Evolutionary conservation across 768 basidiomycete species (phyloP).

Genomic region (Butyriboletus loyo): DNA sequence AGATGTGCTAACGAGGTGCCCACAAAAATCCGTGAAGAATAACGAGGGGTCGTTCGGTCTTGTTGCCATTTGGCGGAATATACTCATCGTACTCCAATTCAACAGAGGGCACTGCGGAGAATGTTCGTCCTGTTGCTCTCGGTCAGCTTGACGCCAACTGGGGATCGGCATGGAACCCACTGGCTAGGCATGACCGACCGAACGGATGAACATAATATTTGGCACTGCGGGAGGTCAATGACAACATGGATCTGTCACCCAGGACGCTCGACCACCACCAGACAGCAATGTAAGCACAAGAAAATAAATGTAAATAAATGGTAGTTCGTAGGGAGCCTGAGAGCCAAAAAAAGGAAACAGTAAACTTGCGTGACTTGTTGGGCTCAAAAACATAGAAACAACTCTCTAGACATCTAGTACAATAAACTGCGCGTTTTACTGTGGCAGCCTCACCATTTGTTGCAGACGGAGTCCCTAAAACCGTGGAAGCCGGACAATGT

Average conservation of each 20-base stretch:
- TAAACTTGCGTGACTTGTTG: too few species aligned
- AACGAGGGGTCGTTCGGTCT: constrained; percentile 43
- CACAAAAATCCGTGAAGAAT: constrained; percentile 68
- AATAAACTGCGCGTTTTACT: too few species aligned
- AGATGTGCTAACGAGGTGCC: constrained; percentile 17
- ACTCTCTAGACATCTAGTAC: too few species aligned
- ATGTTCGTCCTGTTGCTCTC: constrained; percentile 18
- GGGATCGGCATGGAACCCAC: not conserved
- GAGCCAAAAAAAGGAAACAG: too few species aligned
- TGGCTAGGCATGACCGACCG: not conserved
- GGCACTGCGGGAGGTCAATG: not conserved
- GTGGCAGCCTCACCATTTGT: too few species aligned
- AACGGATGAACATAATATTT: not conserved
- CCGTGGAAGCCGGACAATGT: too few species aligned
- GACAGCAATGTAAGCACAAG: too few species aligned
- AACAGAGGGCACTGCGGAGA: constrained; percentile 20
- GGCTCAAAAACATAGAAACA: too few species aligned
- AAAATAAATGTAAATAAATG: too few species aligned
- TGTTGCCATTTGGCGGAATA: constrained; percentile 28
- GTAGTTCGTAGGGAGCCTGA: too few species aligned
- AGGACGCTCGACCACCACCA: not conserved
- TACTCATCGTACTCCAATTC: constrained; percentile 33
- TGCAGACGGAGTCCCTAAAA: too few species aligned
- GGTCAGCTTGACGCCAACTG: constrained; percentile 2
- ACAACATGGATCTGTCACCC: constrained; percentile 12